A percentile compares a stretch with the other conserved stretches of the same genome.
These are phyloP conservation scores for Russula ochroleuca DNA, from an alignment of 768 basidiomycete species.

Conservation along the genomic window DNA sequence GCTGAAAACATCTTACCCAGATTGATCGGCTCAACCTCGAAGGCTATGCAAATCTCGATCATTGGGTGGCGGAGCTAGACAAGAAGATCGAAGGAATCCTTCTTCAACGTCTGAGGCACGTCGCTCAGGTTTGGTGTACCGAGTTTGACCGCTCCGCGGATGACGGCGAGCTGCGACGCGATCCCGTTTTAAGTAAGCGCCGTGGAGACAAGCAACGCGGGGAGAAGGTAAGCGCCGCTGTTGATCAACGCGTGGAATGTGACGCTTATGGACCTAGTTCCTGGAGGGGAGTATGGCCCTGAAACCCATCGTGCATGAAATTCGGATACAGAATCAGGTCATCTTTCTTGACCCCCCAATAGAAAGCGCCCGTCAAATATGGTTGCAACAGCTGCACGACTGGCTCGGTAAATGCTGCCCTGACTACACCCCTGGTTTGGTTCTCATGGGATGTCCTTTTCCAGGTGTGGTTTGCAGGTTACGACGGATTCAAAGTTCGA, in stretches of 20 bases:
- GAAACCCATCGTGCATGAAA: constrained; percentile 89
- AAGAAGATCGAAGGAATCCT: constrained; percentile 80
- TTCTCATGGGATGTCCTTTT: not conserved
- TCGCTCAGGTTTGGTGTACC: constrained; percentile 82
- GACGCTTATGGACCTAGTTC: constrained; percentile 41
- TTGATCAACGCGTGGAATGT: not conserved
- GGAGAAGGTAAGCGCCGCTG: constrained; percentile 61
- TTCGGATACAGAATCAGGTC: constrained; percentile 97
- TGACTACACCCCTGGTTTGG: not conserved
- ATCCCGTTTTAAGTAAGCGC: constrained; percentile 54
- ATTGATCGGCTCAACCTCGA: constrained; percentile 94
- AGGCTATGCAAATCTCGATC: constrained; percentile 74
- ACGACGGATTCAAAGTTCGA: constrained; percentile 85
- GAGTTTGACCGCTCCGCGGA: constrained; percentile 76
- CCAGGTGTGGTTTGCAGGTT: constrained; percentile 83
- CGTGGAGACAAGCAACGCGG: constrained; percentile 65
- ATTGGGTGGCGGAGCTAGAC: constrained; percentile 54
- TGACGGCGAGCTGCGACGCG: constrained; percentile 59
- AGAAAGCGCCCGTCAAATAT: constrained; percentile 85
- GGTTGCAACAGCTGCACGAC: constrained; percentile 86
- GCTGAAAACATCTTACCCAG: constrained; percentile 37
- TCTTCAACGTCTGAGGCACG: constrained; percentile 64
- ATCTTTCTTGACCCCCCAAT: constrained; percentile 98
- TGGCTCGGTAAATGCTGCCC: constrained; percentile 60
- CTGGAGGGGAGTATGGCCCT: constrained; percentile 70